phyloP scores from a whole-genome alignment of 108 stramenopile species.

The Fragilaria crotonensis region DNA sequence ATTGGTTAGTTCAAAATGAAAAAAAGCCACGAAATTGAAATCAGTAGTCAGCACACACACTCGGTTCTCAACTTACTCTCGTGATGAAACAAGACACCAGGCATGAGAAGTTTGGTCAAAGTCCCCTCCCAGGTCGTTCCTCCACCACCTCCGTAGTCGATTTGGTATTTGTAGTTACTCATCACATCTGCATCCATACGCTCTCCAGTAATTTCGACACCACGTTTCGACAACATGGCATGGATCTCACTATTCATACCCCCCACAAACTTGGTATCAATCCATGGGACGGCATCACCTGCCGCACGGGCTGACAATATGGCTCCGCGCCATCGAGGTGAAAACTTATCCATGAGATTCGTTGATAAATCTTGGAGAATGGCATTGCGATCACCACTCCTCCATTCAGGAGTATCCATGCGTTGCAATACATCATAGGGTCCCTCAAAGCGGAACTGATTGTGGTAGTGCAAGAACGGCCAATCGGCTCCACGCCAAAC shows the following conservation, averaged over 20 bases:
- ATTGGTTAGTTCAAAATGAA: background rate
- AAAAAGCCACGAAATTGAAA: too few species aligned
- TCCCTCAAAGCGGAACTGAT: background rate
- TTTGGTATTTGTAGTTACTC: constrained; percentile 34
- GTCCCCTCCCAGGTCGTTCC: constrained; percentile 47
- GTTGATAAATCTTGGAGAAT: background rate
- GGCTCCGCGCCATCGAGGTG: background rate
- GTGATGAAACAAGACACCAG: constrained; percentile 21
- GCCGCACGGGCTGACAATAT: background rate
- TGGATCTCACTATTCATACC: background rate
- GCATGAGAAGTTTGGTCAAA: constrained; percentile 25
- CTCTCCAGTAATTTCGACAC: background rate
- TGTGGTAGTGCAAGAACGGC: constrained; percentile 3
- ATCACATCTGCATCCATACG: constrained; percentile 1
- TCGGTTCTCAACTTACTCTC: constrained; percentile 5
- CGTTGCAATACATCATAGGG: background rate
- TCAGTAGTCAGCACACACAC: too few species aligned
- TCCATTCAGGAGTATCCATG: background rate
- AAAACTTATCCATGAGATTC: background rate
- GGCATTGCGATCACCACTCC: background rate
- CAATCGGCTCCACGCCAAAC: constrained; percentile 1
- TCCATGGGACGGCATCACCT: background rate
- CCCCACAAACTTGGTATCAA: background rate
- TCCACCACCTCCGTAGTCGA: constrained; percentile 52
- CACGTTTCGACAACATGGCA: background rate